phyloP scores from a whole-genome alignment of 257 asterid species.

The Cordia subcordata region DNA sequence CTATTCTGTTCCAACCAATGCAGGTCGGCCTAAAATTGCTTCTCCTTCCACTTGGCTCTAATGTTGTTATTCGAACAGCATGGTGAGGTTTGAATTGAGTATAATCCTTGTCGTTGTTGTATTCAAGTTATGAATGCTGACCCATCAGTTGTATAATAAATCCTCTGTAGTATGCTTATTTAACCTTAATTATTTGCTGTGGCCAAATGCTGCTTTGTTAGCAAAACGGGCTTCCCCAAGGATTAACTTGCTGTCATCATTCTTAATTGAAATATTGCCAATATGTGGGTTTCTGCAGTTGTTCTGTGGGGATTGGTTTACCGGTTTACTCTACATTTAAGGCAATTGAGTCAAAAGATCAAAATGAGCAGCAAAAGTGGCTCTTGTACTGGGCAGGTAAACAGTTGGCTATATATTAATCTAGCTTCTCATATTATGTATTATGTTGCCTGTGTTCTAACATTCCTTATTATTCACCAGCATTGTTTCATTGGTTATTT shows the following conservation, averaged over 20 bases:
- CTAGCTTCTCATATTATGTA: neutral
- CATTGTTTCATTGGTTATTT: too few species aligned
- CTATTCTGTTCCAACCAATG: constrained; percentile 8
- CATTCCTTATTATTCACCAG: too few species aligned
- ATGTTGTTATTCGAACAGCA: constrained; percentile 71
- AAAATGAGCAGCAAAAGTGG: constrained; percentile 77
- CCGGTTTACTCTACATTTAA: constrained; percentile 95
- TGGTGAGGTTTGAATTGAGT: constrained; percentile 50
- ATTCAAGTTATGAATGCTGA: too few species aligned
- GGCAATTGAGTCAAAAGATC: constrained; percentile 74
- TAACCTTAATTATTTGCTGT: too few species aligned
- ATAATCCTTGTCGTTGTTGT: neutral
- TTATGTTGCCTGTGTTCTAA: neutral
- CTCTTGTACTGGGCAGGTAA: constrained; percentile 97
- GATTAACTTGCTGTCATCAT: neutral
- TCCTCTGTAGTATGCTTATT: too few species aligned
- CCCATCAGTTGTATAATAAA: too few species aligned
- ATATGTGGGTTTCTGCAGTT: constrained; percentile 41
- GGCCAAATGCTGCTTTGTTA: too few species aligned
- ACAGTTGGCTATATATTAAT: constrained; percentile 1
- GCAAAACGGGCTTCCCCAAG: neutral
- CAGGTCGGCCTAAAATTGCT: constrained; percentile 75
- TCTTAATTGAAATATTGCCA: constrained; percentile 8
- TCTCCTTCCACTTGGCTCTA: constrained; percentile 68
- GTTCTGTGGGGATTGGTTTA: constrained; percentile 78